A percentile compares a stretch with the other conserved stretches of the same genome.
These are phyloP conservation scores for Cladorrhinum sp. DNA, from an alignment of 2,329 filamentous ascomycete species.

Conservation along the genomic window DNA sequence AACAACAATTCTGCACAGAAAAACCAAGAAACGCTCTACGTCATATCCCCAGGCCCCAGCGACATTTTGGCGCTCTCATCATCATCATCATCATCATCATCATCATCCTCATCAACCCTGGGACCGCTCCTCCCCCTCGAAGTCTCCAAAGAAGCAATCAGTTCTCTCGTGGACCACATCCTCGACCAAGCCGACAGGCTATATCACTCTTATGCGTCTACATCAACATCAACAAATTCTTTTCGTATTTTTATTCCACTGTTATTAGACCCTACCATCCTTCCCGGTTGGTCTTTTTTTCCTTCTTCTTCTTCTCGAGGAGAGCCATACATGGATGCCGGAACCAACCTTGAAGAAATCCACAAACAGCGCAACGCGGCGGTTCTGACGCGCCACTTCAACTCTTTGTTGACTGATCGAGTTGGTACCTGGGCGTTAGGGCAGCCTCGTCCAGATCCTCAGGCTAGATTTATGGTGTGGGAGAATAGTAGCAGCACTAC, in stretches of 20 bases:
- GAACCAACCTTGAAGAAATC: neutral
- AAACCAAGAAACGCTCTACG: constrained; percentile 50
- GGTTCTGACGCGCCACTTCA: constrained; percentile 48
- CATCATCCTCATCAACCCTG: too few relatives aligned
- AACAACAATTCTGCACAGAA: constrained; percentile 8
- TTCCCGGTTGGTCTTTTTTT: constrained; percentile 47
- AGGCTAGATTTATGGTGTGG: too few relatives aligned
- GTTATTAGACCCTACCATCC: constrained; percentile 52
- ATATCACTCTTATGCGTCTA: constrained; percentile 32
- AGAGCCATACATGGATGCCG: too few relatives aligned
- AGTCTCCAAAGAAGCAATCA: constrained; percentile 37
- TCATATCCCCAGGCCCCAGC: constrained; percentile 54
- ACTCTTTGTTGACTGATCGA: neutral
- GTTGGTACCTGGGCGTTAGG: neutral
- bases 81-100: too few relatives aligned
- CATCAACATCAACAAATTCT: constrained; percentile 9
- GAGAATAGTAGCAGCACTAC: too few relatives aligned
- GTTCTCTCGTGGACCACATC: constrained; percentile 37
- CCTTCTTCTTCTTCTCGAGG: neutral
- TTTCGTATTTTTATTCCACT: constrained; percentile 53
- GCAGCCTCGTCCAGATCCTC: neutral
- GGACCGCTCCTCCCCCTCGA: constrained; percentile 45
- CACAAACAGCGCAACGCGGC: constrained; percentile 49
- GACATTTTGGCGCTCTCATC: constrained; percentile 53
- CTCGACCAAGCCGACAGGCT: constrained; percentile 47